A percentile compares a stretch with the other conserved stretches of the same genome.
Conservation (phyloP, 2,329 filamentous ascomycete species). For the Neurospora crassa region DNA sequence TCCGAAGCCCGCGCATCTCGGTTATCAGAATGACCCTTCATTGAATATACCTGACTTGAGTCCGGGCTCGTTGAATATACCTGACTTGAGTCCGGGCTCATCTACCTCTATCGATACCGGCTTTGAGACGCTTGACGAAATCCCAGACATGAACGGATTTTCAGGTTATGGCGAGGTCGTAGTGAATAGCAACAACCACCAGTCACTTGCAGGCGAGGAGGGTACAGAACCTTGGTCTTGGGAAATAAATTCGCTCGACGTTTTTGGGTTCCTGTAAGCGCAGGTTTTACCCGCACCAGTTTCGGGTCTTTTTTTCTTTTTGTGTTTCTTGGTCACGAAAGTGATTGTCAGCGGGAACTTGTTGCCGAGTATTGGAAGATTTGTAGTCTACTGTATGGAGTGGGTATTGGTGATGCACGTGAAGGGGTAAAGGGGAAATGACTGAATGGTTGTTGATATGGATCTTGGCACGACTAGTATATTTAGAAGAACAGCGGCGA, state of each 20-base stretch:
- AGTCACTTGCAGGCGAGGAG: background rate
- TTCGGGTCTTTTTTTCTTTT: background rate
- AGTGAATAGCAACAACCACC: background rate
- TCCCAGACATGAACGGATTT: background rate
- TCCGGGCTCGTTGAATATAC: background rate
- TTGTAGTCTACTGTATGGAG: background rate
- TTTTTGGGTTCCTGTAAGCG: background rate
- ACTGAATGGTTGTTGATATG: background rate
- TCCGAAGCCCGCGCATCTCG: background rate
- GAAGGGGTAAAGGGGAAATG: background rate
- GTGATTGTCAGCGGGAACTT: background rate
- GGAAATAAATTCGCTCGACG: background rate
- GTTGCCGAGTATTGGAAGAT: background rate
- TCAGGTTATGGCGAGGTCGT: background rate
- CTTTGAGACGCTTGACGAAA: background rate
- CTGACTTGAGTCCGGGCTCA: background rate
- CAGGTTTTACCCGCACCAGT: background rate
- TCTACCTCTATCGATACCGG: background rate
- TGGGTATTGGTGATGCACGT: background rate
- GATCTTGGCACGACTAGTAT: background rate
- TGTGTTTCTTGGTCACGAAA: background rate
- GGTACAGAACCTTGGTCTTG: background rate
- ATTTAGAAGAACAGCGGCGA: no score
- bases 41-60: background rate
- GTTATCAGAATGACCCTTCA: background rate